These are phyloP conservation scores for Trametes hirsuta DNA, from an alignment of 1,284 basidiomycete species.

Conservation along the genomic window DNA sequence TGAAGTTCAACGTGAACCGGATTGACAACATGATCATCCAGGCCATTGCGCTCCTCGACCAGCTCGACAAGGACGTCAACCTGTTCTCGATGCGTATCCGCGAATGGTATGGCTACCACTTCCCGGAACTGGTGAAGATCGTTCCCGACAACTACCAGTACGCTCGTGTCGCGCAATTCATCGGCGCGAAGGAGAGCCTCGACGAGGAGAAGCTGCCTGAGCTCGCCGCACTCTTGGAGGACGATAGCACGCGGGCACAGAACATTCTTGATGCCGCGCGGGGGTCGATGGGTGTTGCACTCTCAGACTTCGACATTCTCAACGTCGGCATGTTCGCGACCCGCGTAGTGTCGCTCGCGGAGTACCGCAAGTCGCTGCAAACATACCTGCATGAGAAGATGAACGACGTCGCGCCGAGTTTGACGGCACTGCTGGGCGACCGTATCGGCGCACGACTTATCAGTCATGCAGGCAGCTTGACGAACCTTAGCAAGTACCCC, in stretches of 20 bases:
- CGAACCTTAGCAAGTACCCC: slow-evolving; percentile 97
- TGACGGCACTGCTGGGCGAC: slow-evolving; percentile 94
- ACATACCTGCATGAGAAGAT: slow-evolving; percentile 96
- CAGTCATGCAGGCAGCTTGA: slow-evolving; percentile 96
- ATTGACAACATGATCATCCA: slow-evolving; percentile 99
- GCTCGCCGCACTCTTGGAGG: slow-evolving; percentile 83
- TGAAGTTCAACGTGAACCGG: slow-evolving; percentile 99
- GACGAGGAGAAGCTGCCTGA: slow-evolving; percentile 81
- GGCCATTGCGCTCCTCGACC: slow-evolving; percentile 97
- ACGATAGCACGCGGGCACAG: slow-evolving; percentile 87
- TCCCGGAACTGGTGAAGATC: slow-evolving; percentile 95
- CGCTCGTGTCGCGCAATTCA: slow-evolving; percentile 85
- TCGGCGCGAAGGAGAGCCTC: slow-evolving; percentile 88
- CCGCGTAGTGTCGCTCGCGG: slow-evolving; percentile 89
- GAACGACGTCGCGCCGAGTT: slow-evolving; percentile 95
- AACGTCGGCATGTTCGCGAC: slow-evolving; percentile 95
- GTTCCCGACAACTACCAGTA: slow-evolving; percentile 97
- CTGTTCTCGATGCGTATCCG: slow-evolving; percentile 98
- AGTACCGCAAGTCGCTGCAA: slow-evolving; percentile 93
- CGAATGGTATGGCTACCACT: slow-evolving; percentile 99
- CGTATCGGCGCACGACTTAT: slow-evolving; percentile 95
- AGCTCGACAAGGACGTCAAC: slow-evolving; percentile 99
- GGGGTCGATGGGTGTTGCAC: slow-evolving; percentile 94
- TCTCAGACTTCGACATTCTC: slow-evolving; percentile 94
- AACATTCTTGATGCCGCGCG: slow-evolving; percentile 95